These are phyloP conservation scores for Aspergillus fischeri DNA, from an alignment of 2,329 filamentous ascomycete species.

Conservation along the genomic window DNA sequence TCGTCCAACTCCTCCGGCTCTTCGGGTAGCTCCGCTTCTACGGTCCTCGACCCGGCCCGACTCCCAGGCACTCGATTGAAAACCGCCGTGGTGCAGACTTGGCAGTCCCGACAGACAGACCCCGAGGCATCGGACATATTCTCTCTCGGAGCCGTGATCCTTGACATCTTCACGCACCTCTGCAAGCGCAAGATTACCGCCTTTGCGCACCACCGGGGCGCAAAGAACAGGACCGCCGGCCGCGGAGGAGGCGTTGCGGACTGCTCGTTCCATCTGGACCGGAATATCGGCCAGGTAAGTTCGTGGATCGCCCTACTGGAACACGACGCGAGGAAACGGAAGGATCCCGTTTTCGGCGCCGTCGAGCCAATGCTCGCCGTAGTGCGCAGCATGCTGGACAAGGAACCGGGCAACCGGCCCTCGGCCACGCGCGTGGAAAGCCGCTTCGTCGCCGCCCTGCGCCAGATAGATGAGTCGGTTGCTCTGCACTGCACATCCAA, in stretches of 20 bases:
- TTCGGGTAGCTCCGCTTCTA: conserved; percentile 12
- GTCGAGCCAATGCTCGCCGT: conserved; percentile 37
- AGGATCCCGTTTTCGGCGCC: conserved; percentile 35
- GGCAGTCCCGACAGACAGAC: conserved; percentile 35
- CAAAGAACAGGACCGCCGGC: conserved; percentile 47
- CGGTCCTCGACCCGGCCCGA: conserved; percentile 14
- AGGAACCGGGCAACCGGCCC: conserved; percentile 30
- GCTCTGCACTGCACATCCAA: conserved; percentile 14
- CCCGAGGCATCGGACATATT: conserved; percentile 51
- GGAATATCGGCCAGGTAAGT: conserved; percentile 51
- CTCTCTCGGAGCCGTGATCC: conserved; percentile 54
- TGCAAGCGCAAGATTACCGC: conserved; percentile 54
- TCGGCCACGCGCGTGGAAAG: conserved; percentile 29
- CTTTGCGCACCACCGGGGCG: conserved; percentile 53
- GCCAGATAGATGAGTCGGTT: conserved; percentile 6
- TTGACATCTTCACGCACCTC: conserved; percentile 58
- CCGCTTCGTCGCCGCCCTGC: conserved; percentile 10
- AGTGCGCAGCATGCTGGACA: conserved; percentile 34
- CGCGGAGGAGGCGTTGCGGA: conserved; percentile 50
- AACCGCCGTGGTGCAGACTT: conserved; percentile 32
- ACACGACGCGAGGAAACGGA: conserved; percentile 43
- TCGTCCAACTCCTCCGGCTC: conserved; percentile 27
- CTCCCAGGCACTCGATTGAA: conserved; percentile 31
- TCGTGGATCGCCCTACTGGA: conserved; percentile 53
- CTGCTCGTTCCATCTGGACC: conserved; percentile 52